Percentiles rank a stretch among this genome's conserved stretches.
Conservation (phyloP, 108 stramenopile species). For the Thalassiosira profunda region DNA sequence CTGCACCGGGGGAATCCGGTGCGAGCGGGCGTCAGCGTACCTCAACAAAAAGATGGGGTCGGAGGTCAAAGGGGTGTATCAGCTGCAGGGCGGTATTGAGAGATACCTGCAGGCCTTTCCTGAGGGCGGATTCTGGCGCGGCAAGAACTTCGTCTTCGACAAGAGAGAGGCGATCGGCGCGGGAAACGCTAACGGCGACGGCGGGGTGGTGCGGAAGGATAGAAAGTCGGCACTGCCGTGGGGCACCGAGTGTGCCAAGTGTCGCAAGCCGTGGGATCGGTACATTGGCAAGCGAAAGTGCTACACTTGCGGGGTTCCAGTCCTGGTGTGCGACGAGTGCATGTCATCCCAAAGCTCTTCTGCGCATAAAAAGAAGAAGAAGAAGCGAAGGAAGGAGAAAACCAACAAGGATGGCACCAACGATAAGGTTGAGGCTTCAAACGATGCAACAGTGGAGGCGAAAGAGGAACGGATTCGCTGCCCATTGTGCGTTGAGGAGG, state of each 20-base stretch:
- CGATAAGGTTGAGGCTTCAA: slow-evolving; percentile 1
- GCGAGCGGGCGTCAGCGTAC: slow-evolving; percentile 89
- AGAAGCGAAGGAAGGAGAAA: slow-evolving; percentile 6
- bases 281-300: slow-evolving; percentile 95
- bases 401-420: neutral
- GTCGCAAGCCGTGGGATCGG: slow-evolving; percentile 85
- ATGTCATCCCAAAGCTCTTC: slow-evolving; percentile 55
- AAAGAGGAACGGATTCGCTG: slow-evolving; percentile 55
- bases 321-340: slow-evolving; percentile 87
- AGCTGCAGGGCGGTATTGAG: slow-evolving; percentile 91
- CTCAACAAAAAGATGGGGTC: slow-evolving; percentile 85
- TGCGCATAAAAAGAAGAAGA: slow-evolving; percentile 37
- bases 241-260: slow-evolving; percentile 61
- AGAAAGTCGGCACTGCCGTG: slow-evolving; percentile 19
- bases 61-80: slow-evolving; percentile 86
- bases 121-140: slow-evolving; percentile 90
- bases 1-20: slow-evolving; percentile 77
- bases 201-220: slow-evolving; percentile 72
- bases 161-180: slow-evolving; percentile 88
- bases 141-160: slow-evolving; percentile 88
- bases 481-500: slow-evolving; percentile 85
- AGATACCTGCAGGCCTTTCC: slow-evolving; percentile 85
- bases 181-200: slow-evolving; percentile 81
- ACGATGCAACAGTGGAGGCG: neutral
- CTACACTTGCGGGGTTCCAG: slow-evolving; percentile 89